Conservation (phyloP, 345 rosid genomes). For the Boechera retrofracta region DNA sequence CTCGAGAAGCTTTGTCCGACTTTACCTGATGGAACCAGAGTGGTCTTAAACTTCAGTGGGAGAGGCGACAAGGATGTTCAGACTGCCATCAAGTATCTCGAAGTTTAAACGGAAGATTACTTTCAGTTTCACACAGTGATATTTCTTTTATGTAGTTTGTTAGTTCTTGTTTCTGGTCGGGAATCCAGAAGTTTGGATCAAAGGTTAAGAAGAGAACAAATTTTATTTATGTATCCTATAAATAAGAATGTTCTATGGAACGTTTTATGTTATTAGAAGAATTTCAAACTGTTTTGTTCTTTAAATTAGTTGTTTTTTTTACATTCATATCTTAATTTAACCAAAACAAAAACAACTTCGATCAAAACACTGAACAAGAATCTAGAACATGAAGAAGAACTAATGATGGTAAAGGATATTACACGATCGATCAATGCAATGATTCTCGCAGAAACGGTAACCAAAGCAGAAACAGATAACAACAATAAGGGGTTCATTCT, state of each 20-base stretch:
- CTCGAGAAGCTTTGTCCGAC: constrained; percentile 89
- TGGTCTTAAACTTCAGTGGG: constrained; percentile 90
- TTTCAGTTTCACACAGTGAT: constrained; percentile 9
- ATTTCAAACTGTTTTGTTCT: neutral
- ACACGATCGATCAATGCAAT: neutral
- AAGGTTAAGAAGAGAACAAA: constrained; percentile 4
- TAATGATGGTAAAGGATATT: neutral
- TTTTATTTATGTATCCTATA: constrained; percentile 11
- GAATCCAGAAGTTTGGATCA: neutral
- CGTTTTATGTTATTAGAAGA: neutral
- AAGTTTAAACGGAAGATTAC: constrained; percentile 46
- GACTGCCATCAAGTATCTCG: constrained; percentile 73
- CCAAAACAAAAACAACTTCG: neutral
- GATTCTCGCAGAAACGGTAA: neutral
- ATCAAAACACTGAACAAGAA: too few species aligned
- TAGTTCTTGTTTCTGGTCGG: constrained; percentile 4
- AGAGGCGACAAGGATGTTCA: constrained; percentile 97
- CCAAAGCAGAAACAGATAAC: too few species aligned
- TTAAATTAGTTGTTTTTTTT: neutral
- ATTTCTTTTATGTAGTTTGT: constrained; percentile 7
- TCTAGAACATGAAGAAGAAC: neutral
- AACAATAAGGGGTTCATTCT: too few species aligned
- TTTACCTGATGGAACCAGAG: constrained; percentile 65
- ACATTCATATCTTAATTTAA: neutral
- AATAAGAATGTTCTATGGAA: constrained; percentile 17